Percentiles rank a stretch among this genome's conserved stretches.
Conservation (phyloP, 371 early-diverging fungal species). For the Mortierella sp. region DNA sequence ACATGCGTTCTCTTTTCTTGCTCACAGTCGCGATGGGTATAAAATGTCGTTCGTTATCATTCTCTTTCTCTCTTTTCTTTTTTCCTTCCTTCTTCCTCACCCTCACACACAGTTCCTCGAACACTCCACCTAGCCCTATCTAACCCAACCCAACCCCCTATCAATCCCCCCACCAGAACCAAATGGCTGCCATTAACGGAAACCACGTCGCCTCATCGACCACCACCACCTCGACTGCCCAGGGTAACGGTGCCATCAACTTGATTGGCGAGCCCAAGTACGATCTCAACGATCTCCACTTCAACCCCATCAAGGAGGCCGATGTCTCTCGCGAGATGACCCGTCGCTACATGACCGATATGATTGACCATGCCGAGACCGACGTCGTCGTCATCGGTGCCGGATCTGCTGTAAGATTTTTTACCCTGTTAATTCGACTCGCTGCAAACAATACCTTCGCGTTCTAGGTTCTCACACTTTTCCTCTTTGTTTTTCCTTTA, state of each 20-base stretch:
- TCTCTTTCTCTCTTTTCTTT: background rate
- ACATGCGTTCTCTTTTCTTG: background rate
- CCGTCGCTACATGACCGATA: slow-evolving; percentile 75
- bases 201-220: slow-evolving; percentile 17
- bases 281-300: slow-evolving; percentile 61
- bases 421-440: background rate
- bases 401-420: slow-evolving; percentile 70
- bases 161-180: background rate
- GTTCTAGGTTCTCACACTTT: background rate
- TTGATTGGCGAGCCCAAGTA: slow-evolving; percentile 51
- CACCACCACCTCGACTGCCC: slow-evolving; percentile 34
- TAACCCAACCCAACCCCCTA: background rate
- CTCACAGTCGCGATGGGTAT: background rate
- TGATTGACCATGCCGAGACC: slow-evolving; percentile 74
- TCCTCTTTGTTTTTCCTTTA: background rate
- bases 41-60: background rate
- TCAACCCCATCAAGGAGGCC: slow-evolving; percentile 75
- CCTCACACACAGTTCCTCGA: background rate
- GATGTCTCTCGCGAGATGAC: slow-evolving; percentile 83
- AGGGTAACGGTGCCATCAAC: slow-evolving; percentile 44
- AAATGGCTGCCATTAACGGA: slow-evolving; percentile 28
- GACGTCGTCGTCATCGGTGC: slow-evolving; percentile 85
- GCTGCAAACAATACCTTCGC: background rate
- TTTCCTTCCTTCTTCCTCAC: background rate
- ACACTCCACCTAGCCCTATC: background rate